Conservation (phyloP, 108 stramenopile genomes). For the Nitzschia sp. region DNA sequence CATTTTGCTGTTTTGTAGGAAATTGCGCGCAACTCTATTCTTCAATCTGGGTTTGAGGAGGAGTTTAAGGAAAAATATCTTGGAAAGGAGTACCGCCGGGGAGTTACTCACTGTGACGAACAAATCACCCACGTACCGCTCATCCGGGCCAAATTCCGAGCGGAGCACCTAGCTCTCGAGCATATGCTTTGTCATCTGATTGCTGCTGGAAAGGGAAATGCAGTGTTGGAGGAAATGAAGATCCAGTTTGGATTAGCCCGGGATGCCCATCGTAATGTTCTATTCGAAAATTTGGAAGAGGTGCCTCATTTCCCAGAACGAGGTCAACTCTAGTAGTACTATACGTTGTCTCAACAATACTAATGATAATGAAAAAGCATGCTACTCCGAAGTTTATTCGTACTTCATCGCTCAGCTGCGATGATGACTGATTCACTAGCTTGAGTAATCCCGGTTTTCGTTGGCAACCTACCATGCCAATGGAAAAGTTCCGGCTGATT, state of each 20-base stretch:
- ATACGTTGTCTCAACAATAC: neutral
- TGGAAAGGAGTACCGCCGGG: conserved; percentile 81
- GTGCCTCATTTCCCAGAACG: conserved; percentile 77
- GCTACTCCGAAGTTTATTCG: too few relatives aligned
- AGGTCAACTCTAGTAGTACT: conserved; percentile 53
- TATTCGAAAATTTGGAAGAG: conserved; percentile 76
- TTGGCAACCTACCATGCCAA: neutral
- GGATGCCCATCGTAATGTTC: conserved; percentile 78
- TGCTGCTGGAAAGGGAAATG: conserved; percentile 78
- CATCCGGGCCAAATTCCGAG: conserved; percentile 85
- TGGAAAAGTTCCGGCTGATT: too few relatives aligned
- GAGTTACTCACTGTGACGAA: conserved; percentile 84
- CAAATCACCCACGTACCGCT: conserved; percentile 86
- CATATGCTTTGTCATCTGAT: conserved; percentile 78
- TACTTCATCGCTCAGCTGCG: too few relatives aligned
- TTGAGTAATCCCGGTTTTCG: conserved; percentile 1
- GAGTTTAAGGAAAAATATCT: conserved; percentile 93
- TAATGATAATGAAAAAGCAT: too few relatives aligned
- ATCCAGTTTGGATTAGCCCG: conserved; percentile 77
- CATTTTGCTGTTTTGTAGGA: conserved; percentile 41
- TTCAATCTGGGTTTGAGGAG: conserved; percentile 95
- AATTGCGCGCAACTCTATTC: conserved; percentile 93
- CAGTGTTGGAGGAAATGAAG: conserved; percentile 84
- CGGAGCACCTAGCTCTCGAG: conserved; percentile 87
- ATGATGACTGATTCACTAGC: neutral